Percentiles rank a stretch among this genome's conserved stretches.
Evolutionary conservation across 345 rosid species (phyloP).

Genomic region (Raphanus raphanistrum): DNA sequence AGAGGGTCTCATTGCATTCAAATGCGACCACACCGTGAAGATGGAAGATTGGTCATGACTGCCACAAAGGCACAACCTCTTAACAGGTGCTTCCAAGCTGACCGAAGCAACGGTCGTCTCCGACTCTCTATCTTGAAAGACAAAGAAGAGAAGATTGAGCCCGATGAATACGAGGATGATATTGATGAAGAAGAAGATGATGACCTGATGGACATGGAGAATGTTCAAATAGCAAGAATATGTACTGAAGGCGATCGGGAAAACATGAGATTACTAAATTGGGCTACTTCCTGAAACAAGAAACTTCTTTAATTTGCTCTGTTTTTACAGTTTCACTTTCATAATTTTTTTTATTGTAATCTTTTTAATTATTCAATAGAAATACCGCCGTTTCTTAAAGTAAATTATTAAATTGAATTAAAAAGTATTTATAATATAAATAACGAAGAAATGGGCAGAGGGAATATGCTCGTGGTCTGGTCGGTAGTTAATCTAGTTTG

Average conservation of each 20-base stretch:
- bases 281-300: slow-evolving; percentile 56
- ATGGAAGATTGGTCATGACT: slow-evolving; percentile 64
- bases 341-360: background rate
- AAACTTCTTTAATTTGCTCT: slow-evolving; percentile 25
- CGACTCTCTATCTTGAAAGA: slow-evolving; percentile 49
- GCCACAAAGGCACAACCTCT: slow-evolving; percentile 48
- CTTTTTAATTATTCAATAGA: slow-evolving; percentile 1
- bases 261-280: slow-evolving; percentile 48
- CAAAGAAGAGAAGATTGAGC: slow-evolving; percentile 28
- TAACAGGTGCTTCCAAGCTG: slow-evolving; percentile 50
- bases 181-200: slow-evolving; percentile 11
- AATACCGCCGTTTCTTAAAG: slow-evolving; percentile 16
- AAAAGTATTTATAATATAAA: background rate
- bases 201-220: slow-evolving; percentile 33
- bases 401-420: background rate
- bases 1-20: slow-evolving; percentile 54
- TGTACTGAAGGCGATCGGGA: slow-evolving; percentile 51
- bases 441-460: slow-evolving; percentile 28
- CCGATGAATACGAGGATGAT: slow-evolving; percentile 8
- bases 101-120: slow-evolving; percentile 81
- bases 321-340: slow-evolving; percentile 32
- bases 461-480: slow-evolving; percentile 38
- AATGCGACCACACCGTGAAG: slow-evolving; percentile 66
- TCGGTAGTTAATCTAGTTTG: slow-evolving; percentile 42
- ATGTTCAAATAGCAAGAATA: slow-evolving; percentile 39